Conservation (phyloP, 139 green algal genomes). For the Volvox africanus region DNA sequence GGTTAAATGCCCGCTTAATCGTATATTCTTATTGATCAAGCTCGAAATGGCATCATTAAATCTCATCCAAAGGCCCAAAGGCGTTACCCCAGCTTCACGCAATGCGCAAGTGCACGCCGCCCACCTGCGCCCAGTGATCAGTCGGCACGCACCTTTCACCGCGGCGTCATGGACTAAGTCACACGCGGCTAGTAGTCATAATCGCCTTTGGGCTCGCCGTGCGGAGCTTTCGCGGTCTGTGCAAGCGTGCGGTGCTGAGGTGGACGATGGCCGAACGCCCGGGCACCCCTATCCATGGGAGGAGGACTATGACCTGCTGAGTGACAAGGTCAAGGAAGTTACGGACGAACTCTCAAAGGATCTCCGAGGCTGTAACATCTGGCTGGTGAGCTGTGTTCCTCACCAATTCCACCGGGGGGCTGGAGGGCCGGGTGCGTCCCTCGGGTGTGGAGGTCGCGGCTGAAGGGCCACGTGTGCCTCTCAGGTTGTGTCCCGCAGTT, state of each 20-base stretch:
- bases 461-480: no score
- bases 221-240: neutral
- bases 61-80: neutral
- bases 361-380: conserved; percentile 85
- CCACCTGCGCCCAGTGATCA: neutral
- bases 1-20: no score
- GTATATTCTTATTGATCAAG: no score
- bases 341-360: conserved; percentile 65
- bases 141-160: conserved; percentile 11
- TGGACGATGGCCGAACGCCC: neutral
- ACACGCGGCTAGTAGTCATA: neutral
- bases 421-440: no score
- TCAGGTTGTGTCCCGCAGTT: no score
- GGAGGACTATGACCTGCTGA: conserved; percentile 70
- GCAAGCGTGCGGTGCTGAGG: neutral
- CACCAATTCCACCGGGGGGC: no score
- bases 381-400: conserved; percentile 62
- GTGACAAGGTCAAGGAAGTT: conserved; percentile 56
- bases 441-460: no score
- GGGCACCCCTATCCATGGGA: conserved; percentile 49
- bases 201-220: neutral
- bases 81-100: neutral
- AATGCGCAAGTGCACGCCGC: neutral
- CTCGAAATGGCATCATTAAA: neutral
- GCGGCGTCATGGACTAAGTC: neutral